These are phyloP conservation scores for Biscutella laevigata DNA, from an alignment of 441 rosid genomes.

Conservation along the genomic window DNA sequence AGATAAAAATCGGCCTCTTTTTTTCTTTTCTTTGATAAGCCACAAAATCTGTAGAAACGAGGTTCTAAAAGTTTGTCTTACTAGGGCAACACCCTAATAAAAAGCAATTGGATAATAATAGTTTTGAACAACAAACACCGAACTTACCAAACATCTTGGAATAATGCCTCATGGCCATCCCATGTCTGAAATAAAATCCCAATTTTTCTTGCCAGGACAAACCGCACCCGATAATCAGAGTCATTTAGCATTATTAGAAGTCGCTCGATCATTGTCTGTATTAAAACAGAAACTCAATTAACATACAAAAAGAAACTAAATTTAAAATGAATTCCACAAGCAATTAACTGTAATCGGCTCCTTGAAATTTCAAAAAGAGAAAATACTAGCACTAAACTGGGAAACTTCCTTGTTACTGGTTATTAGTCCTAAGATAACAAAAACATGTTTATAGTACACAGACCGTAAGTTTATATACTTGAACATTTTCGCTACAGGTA, in stretches of 20 bases:
- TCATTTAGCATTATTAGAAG: conserved; percentile 63
- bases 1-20: background rate
- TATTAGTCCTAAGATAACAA: background rate
- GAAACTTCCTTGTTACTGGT: background rate
- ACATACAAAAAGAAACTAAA: conserved; percentile 10
- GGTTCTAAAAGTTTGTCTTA: conserved; percentile 2
- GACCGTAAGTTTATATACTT: background rate
- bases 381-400: conserved; percentile 2
- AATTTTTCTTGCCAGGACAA: conserved; percentile 58
- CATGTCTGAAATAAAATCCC: conserved; percentile 93
- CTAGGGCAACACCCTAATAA: background rate
- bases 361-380: background rate
- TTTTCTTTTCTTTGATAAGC: background rate
- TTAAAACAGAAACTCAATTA: conserved; percentile 8
- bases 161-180: conserved; percentile 96
- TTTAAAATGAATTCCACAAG: background rate
- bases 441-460: background rate
- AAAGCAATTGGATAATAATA: background rate
- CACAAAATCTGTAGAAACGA: conserved; percentile 2
- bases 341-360: conserved; percentile 11
- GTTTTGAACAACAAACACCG: conserved; percentile 15
- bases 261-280: conserved; percentile 77
- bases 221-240: conserved; percentile 90
- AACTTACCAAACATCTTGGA: conserved; percentile 85
- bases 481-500: background rate